These are phyloP conservation scores for Fusarium praegraminearum DNA, from an alignment of 2,329 filamentous ascomycete species.

Conservation along the genomic window DNA sequence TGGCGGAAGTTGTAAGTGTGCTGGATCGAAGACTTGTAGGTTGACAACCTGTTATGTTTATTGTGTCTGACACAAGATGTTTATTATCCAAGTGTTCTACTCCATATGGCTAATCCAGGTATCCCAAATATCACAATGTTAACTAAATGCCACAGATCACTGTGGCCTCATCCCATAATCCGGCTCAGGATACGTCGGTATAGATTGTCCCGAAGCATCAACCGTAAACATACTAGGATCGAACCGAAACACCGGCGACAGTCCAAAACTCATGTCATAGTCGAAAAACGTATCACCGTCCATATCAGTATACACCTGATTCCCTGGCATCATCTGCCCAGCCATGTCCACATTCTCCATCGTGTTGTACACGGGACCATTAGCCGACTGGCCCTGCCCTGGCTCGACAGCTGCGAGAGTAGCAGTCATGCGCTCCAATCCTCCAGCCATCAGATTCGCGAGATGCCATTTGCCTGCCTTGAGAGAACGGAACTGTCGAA, in stretches of 20 bases:
- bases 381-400: constrained; percentile 26
- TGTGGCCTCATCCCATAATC: constrained; percentile 40
- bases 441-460: constrained; percentile 61
- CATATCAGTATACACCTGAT: constrained; percentile 43
- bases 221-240: constrained; percentile 46
- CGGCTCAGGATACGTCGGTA: constrained; percentile 43
- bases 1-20: not conserved
- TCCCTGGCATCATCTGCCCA: constrained; percentile 34
- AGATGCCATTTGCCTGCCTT: constrained; percentile 61
- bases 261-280: constrained; percentile 49
- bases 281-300: constrained; percentile 47
- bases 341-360: constrained; percentile 36
- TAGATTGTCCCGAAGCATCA: constrained; percentile 42
- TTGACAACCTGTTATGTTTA: not conserved
- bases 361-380: constrained; percentile 26
- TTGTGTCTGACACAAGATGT: not conserved
- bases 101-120: constrained; percentile 3
- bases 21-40: accelerated
- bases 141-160: constrained; percentile 10
- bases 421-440: constrained; percentile 57
- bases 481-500: constrained; percentile 56
- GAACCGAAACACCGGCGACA: constrained; percentile 47
- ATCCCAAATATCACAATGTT: not conserved
- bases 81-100: not conserved
- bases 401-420: constrained; percentile 25